These are phyloP conservation scores for Melianthus villosus DNA, from an alignment of 441 rosid species.

Conservation along the genomic window DNA sequence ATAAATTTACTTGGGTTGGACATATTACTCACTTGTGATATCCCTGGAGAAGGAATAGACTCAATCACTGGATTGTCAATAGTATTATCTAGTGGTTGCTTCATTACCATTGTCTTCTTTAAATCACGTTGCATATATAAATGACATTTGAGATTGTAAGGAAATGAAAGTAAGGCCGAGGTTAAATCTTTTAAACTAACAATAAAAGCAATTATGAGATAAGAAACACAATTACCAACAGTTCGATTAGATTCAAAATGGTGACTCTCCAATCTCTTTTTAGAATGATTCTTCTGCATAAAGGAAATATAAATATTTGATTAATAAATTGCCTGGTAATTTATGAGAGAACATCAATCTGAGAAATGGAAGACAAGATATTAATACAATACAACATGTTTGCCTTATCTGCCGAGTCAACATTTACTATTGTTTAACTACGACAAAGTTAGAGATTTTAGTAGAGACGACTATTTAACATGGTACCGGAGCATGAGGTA, in stretches of 20 bases:
- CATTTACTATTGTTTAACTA: no score
- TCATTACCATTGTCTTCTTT: constrained; percentile 68
- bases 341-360: background rate
- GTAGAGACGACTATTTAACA: no score
- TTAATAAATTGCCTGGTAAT: background rate
- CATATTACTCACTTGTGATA: constrained; percentile 96
- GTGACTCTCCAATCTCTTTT: constrained; percentile 58
- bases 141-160: constrained; percentile 12
- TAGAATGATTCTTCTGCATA: constrained; percentile 63
- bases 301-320: constrained; percentile 7
- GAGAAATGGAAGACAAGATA: no score
- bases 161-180: constrained; percentile 7
- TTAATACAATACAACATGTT: no score
- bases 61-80: constrained; percentile 47
- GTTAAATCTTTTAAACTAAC: constrained; percentile 1
- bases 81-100: constrained; percentile 43
- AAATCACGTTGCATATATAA: constrained; percentile 48
- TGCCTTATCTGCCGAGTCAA: no score
- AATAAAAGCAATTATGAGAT: constrained; percentile 8
- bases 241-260: constrained; percentile 73
- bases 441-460: no score
- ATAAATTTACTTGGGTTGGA: constrained; percentile 62
- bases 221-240: constrained; percentile 26
- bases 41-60: constrained; percentile 65
- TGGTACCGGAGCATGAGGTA: no score